These are phyloP conservation scores for Inga oerstediana DNA, from an alignment of 306 rosid species.

Conservation along the genomic window DNA sequence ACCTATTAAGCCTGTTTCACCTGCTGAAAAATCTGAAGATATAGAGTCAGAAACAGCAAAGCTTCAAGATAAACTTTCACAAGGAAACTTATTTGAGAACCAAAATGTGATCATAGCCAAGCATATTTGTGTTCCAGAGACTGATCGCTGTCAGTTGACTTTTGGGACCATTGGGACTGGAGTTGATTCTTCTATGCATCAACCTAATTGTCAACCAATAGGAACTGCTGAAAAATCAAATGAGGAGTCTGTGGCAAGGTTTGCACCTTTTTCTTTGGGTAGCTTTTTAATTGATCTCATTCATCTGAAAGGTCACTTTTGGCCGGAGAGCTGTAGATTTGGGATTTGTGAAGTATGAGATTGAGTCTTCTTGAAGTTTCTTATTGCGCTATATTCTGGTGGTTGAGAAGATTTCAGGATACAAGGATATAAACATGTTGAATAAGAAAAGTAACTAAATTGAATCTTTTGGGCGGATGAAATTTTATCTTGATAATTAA, in stretches of 20 bases:
- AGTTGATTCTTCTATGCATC: constrained; percentile 52
- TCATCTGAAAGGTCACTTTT: neutral
- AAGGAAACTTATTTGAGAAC: constrained; percentile 58
- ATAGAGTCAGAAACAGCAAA: constrained; percentile 55
- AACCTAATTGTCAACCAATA: constrained; percentile 46
- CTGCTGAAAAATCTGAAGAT: constrained; percentile 55
- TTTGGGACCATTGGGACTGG: constrained; percentile 91
- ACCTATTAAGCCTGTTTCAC: constrained; percentile 64
- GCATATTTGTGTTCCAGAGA: constrained; percentile 87
- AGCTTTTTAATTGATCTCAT: neutral
- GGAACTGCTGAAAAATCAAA: constrained; percentile 56
- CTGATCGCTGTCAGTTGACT: constrained; percentile 75
- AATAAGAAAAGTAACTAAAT: neutral
- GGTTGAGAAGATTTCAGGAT: neutral
- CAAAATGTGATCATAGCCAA: constrained; percentile 89
- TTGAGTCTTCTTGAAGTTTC: neutral
- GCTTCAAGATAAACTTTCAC: constrained; percentile 65
- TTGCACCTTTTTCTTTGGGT: constrained; percentile 15
- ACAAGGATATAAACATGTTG: neutral
- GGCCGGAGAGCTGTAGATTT: neutral
- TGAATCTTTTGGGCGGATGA: neutral
- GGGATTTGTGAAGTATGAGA: neutral
- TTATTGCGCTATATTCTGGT: neutral
- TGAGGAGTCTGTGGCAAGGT: constrained; percentile 69
- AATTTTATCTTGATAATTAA: neutral